These are phyloP conservation scores for Cenococcum geophilum DNA, from an alignment of 495 filamentous ascomycete species.

Conservation along the genomic window DNA sequence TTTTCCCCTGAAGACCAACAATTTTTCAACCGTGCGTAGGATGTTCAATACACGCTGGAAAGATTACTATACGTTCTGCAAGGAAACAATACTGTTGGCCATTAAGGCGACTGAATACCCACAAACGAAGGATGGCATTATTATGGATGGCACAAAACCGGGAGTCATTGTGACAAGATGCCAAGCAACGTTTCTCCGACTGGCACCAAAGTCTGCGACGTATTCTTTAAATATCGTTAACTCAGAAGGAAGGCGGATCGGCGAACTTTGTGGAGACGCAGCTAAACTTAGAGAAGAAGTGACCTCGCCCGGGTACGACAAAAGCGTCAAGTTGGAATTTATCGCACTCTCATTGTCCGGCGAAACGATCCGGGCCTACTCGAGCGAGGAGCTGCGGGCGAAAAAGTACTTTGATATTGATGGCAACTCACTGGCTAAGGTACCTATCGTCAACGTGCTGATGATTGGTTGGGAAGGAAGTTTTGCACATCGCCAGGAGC, in stretches of 20 bases:
- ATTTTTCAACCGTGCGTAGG: not conserved
- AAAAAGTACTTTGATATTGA: not conserved
- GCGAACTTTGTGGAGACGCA: not conserved
- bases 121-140: not conserved
- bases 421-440: not conserved
- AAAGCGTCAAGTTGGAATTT: not conserved
- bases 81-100: not conserved
- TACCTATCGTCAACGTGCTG: conserved; percentile 1
- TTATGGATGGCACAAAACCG: not conserved
- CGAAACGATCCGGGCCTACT: too few species aligned
- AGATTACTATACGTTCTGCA: not conserved
- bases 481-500: not conserved
- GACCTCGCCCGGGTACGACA: not conserved
- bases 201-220: not conserved
- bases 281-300: not conserved
- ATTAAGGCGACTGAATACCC: not conserved
- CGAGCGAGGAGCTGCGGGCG: not conserved
- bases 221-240: not conserved
- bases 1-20: not conserved
- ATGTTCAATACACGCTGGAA: not conserved
- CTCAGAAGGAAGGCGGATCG: not conserved
- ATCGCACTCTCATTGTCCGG: conserved; percentile 2
- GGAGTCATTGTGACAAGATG: not conserved
- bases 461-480: not conserved
- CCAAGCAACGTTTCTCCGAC: not conserved